Conservation (phyloP, 2,329 filamentous ascomycete genomes). For the Laburnicola sp. region DNA sequence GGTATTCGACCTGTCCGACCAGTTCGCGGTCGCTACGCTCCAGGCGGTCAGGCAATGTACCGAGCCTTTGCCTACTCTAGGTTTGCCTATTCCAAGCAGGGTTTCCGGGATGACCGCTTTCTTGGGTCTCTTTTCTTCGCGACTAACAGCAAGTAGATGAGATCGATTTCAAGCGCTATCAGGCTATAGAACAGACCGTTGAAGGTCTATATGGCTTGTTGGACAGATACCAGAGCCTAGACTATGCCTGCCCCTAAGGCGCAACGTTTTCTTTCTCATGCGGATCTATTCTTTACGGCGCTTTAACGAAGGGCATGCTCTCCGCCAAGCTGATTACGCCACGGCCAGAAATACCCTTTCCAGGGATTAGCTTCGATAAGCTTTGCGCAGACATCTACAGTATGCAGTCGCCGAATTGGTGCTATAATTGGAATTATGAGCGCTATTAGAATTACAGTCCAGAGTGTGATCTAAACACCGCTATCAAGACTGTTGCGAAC, state of each 20-base stretch:
- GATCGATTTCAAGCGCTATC: not conserved
- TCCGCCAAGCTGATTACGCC: not conserved
- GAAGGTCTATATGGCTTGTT: not conserved
- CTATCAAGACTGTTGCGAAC: not conserved
- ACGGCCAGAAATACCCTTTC: not conserved
- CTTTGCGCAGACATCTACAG: not conserved
- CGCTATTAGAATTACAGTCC: not conserved
- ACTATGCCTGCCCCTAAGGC: not conserved
- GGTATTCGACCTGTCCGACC: constrained; percentile 14
- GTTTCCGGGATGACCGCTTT: not conserved
- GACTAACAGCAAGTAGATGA: not conserved
- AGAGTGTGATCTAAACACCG: not conserved
- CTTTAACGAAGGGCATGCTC: not conserved
- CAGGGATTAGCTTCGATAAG: not conserved
- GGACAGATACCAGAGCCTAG: not conserved
- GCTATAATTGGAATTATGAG: too few relatives aligned
- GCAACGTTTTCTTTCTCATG: not conserved
- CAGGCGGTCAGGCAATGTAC: constrained; percentile 12
- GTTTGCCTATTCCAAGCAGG: constrained; percentile 1
- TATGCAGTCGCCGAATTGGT: not conserved
- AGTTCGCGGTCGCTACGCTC: constrained; percentile 14
- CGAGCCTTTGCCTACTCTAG: not conserved
- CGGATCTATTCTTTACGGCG: not conserved
- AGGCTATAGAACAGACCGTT: not conserved
- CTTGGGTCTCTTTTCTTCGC: too few relatives aligned